A percentile compares a stretch with the other conserved stretches of the same genome.
These are phyloP conservation scores for Curvularia sp. DNA, from an alignment of 2,329 filamentous ascomycete genomes.

Conservation along the genomic window DNA sequence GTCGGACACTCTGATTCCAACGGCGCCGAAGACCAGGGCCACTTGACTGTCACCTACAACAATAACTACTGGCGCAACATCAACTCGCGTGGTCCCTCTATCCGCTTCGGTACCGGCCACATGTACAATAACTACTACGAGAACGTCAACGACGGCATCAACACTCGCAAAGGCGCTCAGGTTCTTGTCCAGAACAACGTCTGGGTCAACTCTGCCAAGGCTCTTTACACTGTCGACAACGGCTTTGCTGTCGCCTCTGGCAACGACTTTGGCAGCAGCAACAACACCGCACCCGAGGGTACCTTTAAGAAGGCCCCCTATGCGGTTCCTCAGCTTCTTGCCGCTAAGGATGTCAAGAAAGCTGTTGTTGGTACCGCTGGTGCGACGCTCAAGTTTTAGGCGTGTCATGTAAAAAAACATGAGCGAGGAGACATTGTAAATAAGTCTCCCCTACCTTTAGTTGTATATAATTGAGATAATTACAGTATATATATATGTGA, in stretches of 20 bases:
- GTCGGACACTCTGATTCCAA: conserved; percentile 69
- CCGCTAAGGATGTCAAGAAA: conserved; percentile 45
- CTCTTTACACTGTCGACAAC: conserved; percentile 44
- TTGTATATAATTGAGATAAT: not conserved
- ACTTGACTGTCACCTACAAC: conserved; percentile 69
- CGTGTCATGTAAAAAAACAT: not conserved
- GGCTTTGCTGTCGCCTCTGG: conserved; percentile 51
- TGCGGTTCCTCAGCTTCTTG: conserved; percentile 42
- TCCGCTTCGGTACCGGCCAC: conserved; percentile 73
- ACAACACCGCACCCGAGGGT: conserved; percentile 45
- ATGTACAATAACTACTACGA: conserved; percentile 63
- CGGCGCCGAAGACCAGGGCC: conserved; percentile 64
- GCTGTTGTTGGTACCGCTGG: conserved; percentile 53
- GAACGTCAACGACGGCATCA: conserved; percentile 50
- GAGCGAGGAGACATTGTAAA: not conserved
- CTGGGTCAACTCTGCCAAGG: conserved; percentile 44
- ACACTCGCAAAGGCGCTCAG: conserved; percentile 54
- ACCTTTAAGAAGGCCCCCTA: conserved; percentile 48
- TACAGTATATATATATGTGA: not conserved
- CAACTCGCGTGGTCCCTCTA: conserved; percentile 67
- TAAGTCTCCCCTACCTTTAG: not conserved
- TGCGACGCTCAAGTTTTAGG: conserved; percentile 41
- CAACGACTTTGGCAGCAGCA: conserved; percentile 50
- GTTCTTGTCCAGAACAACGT: conserved; percentile 54
- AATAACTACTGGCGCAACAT: conserved; percentile 72